These are phyloP conservation scores for Yamadazyma sp. DNA, from an alignment of 805 yeast genomes.

Conservation along the genomic window DNA sequence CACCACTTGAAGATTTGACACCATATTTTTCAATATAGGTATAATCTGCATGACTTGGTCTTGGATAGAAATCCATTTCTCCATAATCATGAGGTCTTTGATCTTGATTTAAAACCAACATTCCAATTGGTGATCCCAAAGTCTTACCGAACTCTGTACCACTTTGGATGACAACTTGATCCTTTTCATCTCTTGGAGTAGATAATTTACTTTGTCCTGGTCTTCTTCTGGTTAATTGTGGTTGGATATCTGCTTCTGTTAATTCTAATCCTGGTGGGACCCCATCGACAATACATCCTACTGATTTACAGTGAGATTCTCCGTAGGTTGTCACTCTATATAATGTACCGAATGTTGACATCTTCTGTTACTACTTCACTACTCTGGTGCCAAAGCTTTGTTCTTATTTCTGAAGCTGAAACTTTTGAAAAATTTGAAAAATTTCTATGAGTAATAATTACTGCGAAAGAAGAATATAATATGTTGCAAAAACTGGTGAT, in stretches of 20 bases:
- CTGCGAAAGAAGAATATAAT: too few species aligned
- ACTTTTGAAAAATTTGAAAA: too few species aligned
- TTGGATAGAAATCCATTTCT: conserved; percentile 92
- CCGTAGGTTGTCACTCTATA: conserved; percentile 90
- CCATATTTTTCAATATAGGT: conserved; percentile 92
- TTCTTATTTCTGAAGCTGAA: too few species aligned
- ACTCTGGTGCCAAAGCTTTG: too few species aligned
- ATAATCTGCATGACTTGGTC: conserved; percentile 98
- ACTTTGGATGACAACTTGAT: conserved; percentile 85
- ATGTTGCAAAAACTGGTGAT: too few species aligned
- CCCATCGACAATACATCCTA: conserved; percentile 98
- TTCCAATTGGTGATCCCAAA: conserved; percentile 92
- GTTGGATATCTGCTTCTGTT: conserved; percentile 86
- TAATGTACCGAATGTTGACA: conserved; percentile 42
- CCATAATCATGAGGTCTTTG: conserved; percentile 96
- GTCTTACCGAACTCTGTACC: conserved; percentile 92
- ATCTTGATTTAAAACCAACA: conserved; percentile 91
- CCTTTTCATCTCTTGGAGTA: conserved; percentile 96
- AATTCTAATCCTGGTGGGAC: conserved; percentile 93
- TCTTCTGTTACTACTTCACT: conserved; percentile 13
- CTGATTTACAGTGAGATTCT: conserved; percentile 95
- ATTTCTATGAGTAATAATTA: too few species aligned
- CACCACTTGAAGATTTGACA: conserved; percentile 90
- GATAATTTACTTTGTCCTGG: conserved; percentile 93
- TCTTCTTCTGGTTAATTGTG: conserved; percentile 93